Base-by-base conservation (phyloP, 345 rosid species). In the Eutrema japonicum region DNA sequence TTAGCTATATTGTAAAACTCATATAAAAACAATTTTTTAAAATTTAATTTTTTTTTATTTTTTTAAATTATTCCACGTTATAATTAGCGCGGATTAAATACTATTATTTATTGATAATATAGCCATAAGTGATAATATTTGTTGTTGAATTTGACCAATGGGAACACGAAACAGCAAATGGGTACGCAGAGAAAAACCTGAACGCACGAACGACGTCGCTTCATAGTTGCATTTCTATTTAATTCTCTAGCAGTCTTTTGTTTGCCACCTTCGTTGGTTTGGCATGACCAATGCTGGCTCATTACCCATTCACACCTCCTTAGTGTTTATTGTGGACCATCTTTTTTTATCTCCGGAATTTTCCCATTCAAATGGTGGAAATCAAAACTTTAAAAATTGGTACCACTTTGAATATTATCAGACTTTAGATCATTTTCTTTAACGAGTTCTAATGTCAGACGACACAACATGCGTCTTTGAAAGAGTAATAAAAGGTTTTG, bases 221-320 rank as follows among this genome's bases (percentile, higher is more conserved):
- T 75, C 49, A 45, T 59, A 60, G 63, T 50, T 72, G 67, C 52
- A 57, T 33, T 68, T 38, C 48, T 48, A 29, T 37, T 7, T 32
- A 10, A 58, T 58, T 29, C 18, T 33, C 35, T 60, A 27, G n/a
- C 40, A 50, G 10, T 27, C 6, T 56, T 45, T 48, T 26, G 26
- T 27, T 47, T 18, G 53, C 50, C 49, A 45, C 43, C 45, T 50
- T 72, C 22, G 49, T 36, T 68, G 57, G 51, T 53, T 63, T 53
- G 56, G 65, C 58, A 76, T 54, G 74, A 7, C 36, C 57, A 76
- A 76, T 69, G 75, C 60, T 68, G 74, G 74, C 57, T 51, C 68
- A 8, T 42, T 75, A 52, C 26, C 74, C 68, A 68, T 75, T 68
- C 78, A 68, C 64, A 61, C 42, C 29, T 74, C 32, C 32, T 60